Percentiles rank a stretch among this genome's conserved stretches.
Evolutionary conservation across 83 land plant genomes (phyloP).

Genomic region (Isoetes engelmannii): DNA sequence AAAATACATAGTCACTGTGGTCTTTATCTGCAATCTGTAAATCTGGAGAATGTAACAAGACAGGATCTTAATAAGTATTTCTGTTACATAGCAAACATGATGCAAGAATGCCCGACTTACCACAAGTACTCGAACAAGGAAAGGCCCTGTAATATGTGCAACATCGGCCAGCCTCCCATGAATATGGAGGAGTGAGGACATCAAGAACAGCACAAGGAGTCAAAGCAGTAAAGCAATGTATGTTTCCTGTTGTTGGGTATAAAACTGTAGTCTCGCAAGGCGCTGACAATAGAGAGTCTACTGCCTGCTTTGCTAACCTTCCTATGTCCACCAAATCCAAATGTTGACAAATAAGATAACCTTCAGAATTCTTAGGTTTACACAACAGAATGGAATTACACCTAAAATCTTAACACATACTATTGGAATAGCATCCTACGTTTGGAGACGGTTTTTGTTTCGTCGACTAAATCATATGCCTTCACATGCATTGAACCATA

Average conservation of each 20-base stretch:
- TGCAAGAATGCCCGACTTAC: no score
- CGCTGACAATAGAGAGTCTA: slow-evolving; percentile 4
- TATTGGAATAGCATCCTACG: no score
- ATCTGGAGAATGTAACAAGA: no score
- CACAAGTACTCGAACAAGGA: no score
- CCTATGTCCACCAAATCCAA: neutral
- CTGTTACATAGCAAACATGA: no score
- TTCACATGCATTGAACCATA: slow-evolving; percentile 13
- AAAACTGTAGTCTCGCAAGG: slow-evolving; percentile 14
- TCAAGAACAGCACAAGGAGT: slow-evolving; percentile 26
- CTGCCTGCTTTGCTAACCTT: slow-evolving; percentile 5
- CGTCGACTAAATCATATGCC: slow-evolving; percentile 15
- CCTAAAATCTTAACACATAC: no score
- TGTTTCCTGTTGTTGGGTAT: slow-evolving; percentile 27
- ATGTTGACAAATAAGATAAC: no score
- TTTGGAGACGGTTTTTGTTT: no score
- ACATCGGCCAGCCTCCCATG: slow-evolving; percentile 7
- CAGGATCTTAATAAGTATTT: no score
- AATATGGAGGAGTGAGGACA: slow-evolving; percentile 20
- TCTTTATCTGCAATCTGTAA: slow-evolving; percentile 4
- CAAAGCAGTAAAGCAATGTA: slow-evolving; percentile 28
- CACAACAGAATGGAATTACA: no score
- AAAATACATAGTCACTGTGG: slow-evolving; percentile 25
- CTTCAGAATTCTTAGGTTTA: no score
- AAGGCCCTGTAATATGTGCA: slow-evolving; percentile 11